These are phyloP conservation scores for Candida incommunis DNA, from an alignment of 805 yeast species.

Conservation along the genomic window DNA sequence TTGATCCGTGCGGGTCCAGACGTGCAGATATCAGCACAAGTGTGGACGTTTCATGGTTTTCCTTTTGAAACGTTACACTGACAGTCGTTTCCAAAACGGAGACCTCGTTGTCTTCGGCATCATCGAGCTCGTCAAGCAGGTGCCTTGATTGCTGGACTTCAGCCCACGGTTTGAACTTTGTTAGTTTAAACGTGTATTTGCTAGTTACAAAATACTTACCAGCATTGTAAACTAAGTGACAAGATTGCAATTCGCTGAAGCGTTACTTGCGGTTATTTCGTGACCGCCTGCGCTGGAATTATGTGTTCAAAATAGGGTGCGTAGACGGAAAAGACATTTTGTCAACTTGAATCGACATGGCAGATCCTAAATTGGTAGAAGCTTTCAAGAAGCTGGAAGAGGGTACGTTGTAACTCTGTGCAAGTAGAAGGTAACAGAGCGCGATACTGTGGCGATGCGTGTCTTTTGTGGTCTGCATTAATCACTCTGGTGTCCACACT, in stretches of 20 bases:
- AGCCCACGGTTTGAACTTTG: constrained; percentile 1
- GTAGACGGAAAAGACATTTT: too few relatives aligned
- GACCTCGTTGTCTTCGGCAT: background rate
- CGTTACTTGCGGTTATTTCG: background rate
- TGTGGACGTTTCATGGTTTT: background rate
- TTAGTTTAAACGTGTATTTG: background rate
- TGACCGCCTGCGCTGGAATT: too few relatives aligned
- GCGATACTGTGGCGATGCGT: too few relatives aligned
- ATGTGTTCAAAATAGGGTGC: too few relatives aligned
- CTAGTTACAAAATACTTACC: background rate
- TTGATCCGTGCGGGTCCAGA: background rate
- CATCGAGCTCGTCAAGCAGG: constrained; percentile 1
- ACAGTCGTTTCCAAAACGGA: background rate
- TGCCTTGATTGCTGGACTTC: background rate
- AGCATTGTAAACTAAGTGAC: background rate
- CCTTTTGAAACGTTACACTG: background rate
- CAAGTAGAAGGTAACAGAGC: background rate
- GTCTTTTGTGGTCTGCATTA: too few relatives aligned
- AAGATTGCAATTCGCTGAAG: background rate
- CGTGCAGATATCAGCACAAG: background rate
- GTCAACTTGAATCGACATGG: background rate
- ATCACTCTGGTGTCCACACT: too few relatives aligned
- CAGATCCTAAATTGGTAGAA: background rate
- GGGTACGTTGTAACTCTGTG: background rate
- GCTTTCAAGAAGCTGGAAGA: background rate